Evolutionary conservation across 1,139 yeast species (phyloP).

Genomic region (Candida neerlandica): DNA sequence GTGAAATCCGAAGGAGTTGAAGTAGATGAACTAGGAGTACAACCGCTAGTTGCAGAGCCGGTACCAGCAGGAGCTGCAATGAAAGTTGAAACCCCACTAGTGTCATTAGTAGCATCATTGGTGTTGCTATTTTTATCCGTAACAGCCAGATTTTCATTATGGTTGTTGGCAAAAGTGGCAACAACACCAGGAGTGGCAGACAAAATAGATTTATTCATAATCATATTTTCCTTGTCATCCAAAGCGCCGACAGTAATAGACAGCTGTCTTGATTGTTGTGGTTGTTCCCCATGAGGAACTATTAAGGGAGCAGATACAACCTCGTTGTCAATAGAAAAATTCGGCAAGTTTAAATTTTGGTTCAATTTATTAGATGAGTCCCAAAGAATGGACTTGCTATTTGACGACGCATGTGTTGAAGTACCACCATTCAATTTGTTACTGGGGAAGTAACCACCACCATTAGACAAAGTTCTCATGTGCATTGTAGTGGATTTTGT

Average conservation of each 20-base stretch:
- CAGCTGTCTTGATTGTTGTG: not conserved
- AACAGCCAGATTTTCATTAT: conserved; percentile 4
- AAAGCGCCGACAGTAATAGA: not conserved
- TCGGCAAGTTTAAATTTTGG: conserved; percentile 31
- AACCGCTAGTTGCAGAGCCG: conserved; percentile 10
- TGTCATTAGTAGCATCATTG: conserved; percentile 6
- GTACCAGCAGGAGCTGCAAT: conserved; percentile 8
- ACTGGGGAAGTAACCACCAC: not conserved
- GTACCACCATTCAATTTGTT: not conserved
- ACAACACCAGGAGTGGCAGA: not conserved
- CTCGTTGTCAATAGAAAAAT: conserved; percentile 27
- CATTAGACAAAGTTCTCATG: conserved; percentile 14
- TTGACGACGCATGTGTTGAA: not conserved
- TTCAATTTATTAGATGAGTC: conserved; percentile 30
- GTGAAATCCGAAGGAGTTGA: conserved; percentile 12
- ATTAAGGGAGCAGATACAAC: conserved; percentile 17
- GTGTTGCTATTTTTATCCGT: not conserved
- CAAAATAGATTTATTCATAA: conserved; percentile 6
- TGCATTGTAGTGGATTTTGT: conserved; percentile 10
- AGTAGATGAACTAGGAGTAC: conserved; percentile 10
- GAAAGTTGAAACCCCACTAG: conserved; percentile 6
- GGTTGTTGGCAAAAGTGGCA: conserved; percentile 8
- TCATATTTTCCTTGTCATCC: conserved; percentile 11
- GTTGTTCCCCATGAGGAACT: conserved; percentile 10
- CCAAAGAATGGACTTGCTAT: conserved; percentile 29